phyloP scores from a whole-genome alignment of 2,329 filamentous ascomycete species.

The Sporothrix schenckii region DNA sequence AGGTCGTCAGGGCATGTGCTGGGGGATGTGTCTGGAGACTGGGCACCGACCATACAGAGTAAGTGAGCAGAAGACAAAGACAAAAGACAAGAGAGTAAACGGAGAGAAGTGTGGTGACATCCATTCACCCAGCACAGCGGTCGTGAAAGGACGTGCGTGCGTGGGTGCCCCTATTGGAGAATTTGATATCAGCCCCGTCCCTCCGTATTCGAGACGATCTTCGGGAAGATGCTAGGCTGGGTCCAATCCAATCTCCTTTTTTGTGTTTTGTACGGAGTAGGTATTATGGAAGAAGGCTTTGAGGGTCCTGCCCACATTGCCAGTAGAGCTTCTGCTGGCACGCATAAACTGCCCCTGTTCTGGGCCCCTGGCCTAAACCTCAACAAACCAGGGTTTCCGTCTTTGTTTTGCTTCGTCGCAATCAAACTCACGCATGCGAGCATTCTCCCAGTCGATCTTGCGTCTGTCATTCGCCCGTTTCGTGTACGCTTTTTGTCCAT shows the following conservation, averaged over 20 bases:
- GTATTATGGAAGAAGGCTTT: background rate
- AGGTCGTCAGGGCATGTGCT: background rate
- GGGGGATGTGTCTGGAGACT: background rate
- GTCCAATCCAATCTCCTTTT: slow-evolving; percentile 24
- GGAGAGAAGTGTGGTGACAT: background rate
- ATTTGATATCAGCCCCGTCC: slow-evolving; percentile 11
- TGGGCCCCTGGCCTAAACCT: slow-evolving; percentile 2
- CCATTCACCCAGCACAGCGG: background rate
- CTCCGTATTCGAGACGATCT: slow-evolving; percentile 22
- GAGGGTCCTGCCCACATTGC: background rate
- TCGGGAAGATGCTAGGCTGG: background rate
- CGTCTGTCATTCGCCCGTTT: background rate
- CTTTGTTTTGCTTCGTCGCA: slow-evolving; percentile 20
- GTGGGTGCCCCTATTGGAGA: slow-evolving; percentile 13
- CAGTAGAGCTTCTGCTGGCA: slow-evolving; percentile 1
- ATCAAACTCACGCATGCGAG: slow-evolving; percentile 11
- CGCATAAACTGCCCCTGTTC: slow-evolving; percentile 17
- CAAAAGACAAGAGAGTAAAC: background rate
- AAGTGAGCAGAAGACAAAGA: background rate
- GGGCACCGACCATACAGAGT: background rate
- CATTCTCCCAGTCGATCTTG: slow-evolving; percentile 12
- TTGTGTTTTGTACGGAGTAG: background rate
- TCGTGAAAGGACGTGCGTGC: background rate
- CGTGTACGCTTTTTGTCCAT: background rate
- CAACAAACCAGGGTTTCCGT: slow-evolving; percentile 6